Evolutionary conservation across 306 rosid species (phyloP).

Genomic region (Castanea mollissima): DNA sequence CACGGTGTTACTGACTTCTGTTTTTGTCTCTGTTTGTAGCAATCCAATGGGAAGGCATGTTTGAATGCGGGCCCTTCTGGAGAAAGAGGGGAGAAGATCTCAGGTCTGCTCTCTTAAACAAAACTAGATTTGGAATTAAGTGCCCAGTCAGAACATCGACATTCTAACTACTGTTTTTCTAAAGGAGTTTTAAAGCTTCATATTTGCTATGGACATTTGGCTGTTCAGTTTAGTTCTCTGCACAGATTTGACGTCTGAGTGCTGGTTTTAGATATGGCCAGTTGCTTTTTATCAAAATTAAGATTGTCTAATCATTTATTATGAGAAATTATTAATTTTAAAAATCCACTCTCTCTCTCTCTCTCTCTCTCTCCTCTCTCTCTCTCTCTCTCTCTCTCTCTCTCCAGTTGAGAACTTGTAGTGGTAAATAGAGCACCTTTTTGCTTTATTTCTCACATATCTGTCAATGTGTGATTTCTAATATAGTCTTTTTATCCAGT

Average conservation of each 20-base stretch:
- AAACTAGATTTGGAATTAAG: conserved; percentile 19
- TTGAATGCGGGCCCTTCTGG: conserved; percentile 53
- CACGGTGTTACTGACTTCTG: conserved; percentile 31
- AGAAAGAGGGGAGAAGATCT: conserved; percentile 66
- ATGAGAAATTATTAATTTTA: neutral
- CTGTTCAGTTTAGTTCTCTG: neutral
- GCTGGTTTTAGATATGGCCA: neutral
- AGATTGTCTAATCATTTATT: neutral
- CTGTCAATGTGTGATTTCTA: conserved; percentile 22
- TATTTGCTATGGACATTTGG: neutral
- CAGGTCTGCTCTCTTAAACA: conserved; percentile 56
- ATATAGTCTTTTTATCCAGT: conserved; percentile 45
- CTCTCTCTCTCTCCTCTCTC: too few species aligned
- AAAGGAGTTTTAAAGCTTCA: conserved; percentile 5
- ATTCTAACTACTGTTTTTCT: neutral
- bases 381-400: neutral
- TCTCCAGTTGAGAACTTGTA: neutral
- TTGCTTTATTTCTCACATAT: conserved; percentile 22
- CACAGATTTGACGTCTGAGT: neutral
- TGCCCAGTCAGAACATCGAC: neutral
- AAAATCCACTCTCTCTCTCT: neutral
- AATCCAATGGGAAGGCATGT: conserved; percentile 68
- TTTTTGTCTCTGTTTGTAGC: conserved; percentile 46
- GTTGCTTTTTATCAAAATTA: neutral
- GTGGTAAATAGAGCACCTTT: neutral